A percentile compares a stretch with the other conserved stretches of the same genome.
Evolutionary conservation across 1,284 basidiomycete genomes (phyloP).

Genomic region (Exobasidium cylindrosporum): DNA sequence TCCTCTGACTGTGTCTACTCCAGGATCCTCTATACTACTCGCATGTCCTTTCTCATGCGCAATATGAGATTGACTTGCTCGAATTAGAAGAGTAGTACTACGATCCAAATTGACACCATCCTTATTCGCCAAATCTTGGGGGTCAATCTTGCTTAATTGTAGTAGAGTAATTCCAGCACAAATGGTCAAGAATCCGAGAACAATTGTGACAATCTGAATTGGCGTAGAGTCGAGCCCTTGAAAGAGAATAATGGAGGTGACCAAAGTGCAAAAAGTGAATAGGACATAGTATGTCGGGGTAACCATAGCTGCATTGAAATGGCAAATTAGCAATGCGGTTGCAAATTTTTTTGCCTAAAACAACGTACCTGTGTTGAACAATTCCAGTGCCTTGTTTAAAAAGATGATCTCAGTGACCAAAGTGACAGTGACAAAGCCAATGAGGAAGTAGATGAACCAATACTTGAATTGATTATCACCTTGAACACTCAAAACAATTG

Average conservation of each 20-base stretch:
- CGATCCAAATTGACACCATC: conserved; percentile 36
- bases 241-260: conserved; percentile 68
- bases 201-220: conserved; percentile 68
- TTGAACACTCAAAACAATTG: conserved; percentile 80
- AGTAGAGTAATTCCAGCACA: conserved; percentile 83
- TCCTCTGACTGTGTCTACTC: conserved; percentile 52
- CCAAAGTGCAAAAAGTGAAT: conserved; percentile 72
- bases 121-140: conserved; percentile 44
- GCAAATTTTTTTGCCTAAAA: too few species aligned
- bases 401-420: conserved; percentile 88
- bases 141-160: conserved; percentile 79
- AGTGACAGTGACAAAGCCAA: conserved; percentile 80
- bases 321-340: too few species aligned
- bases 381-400: conserved; percentile 89
- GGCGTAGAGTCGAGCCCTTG: conserved; percentile 78
- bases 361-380: conserved; percentile 71
- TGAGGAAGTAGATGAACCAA: conserved; percentile 60
- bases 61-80: conserved; percentile 33
- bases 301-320: conserved; percentile 67
- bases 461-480: conserved; percentile 80
- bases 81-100: conserved; percentile 46
- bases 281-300: conserved; percentile 86
- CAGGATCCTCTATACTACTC: conserved; percentile 47
- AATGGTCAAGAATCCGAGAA: conserved; percentile 81
- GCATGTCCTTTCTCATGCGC: conserved; percentile 21